Evolutionary conservation across 1,284 basidiomycete species (phyloP), one percentile per base, ranked within the genome.

Genomic region (Caloboletus inedulis): DNA sequence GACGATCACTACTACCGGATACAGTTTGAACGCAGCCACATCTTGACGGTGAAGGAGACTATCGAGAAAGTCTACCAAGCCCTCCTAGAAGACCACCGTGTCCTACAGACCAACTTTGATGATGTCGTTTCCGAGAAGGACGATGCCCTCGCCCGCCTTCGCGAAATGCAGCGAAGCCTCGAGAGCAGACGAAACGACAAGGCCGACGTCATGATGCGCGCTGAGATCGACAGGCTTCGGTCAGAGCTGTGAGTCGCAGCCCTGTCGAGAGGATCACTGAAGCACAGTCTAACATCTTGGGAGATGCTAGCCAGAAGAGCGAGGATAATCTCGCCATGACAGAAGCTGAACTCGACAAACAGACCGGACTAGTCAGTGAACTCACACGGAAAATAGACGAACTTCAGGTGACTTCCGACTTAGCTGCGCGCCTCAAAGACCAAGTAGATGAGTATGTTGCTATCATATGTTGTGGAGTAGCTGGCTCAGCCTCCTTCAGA

Each of bases 1-100:
- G 89, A 91, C 65, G 89, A 91, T 68, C 89, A 90, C 61, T 91
- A 89, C 68, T 93, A 92, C 65, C 80, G 79, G 48, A 84, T 92
- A 52, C 91, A 92, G 63, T 85, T 81, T 2, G 90, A 92, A 60
- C 80, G 85, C 46, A 87, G 86, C 56, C 81, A 84, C 49, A 77
- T 89, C 53, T 75, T 87, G 18, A 74, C 79, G 2, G 89, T 92
- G 71, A 93, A 93, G 65, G 87, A 90, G 59, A 85, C 85, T 0
- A 71, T 94, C 10, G 83, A 92, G 66, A 89, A 89, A 63, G 84
- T 85, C 25, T 91, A 92, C 62, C 79, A 88, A 59, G 58, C 74
- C 7, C 74, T 94, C 3, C 67, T 91, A n/a, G 86, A 91, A 57
- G 87, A 91, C 53, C 90, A 93, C 59, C 79, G 85, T 4, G 69